Base-by-base conservation (phyloP, 2,329 filamentous ascomycete genomes). In the Diaporthe sp. region DNA sequence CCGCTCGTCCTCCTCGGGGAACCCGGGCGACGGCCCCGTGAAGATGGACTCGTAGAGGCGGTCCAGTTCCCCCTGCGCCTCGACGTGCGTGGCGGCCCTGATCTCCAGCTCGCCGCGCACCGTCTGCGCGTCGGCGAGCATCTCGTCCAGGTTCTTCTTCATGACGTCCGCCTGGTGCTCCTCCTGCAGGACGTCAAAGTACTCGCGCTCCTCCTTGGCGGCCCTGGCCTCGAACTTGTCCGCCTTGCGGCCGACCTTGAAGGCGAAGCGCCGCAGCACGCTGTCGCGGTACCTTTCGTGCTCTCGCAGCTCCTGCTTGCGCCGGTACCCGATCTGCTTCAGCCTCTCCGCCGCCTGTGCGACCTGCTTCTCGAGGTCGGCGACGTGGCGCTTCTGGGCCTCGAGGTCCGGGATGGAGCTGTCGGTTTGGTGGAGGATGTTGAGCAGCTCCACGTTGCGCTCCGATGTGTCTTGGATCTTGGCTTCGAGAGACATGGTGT, bases 161-260 rank as follows among this genome's bases (percentile, higher is more conserved):
- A 85, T 79, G 53, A 86, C 84, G 61, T 86, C 84, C 57, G 87
- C 86, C 34, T 86, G 83, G 34, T 88, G 84, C 75, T 88, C 84
- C 42, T 86, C 81, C 75, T 90, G 86, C 62, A 90, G 84, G 0
- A 86, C 89, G 61, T 89, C 86, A 37, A 89, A 84, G 80, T 90
- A 91, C 77, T 91, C 89, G 58, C 83, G 82, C 80, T 91, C 89
- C 80, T 91, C 89, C 76, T 88, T 89, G 67, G 85, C 85, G 19
- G 88, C 87, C 68, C 84, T 85, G n/a, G 85, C 84, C 22, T 84
- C 82, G 77, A 89, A 89, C 70, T 86, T 86, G n/a, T 85, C 87
- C 57, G 84, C 84, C 76, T 86, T 86, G 39, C 89, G 87, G 6
- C 86, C 83, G 13, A 89, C 83, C 75, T 86, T 88, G 84, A 89